Conservation (phyloP, 108 stramenopile genomes). For the Phaeodactylum tricornutum region DNA sequence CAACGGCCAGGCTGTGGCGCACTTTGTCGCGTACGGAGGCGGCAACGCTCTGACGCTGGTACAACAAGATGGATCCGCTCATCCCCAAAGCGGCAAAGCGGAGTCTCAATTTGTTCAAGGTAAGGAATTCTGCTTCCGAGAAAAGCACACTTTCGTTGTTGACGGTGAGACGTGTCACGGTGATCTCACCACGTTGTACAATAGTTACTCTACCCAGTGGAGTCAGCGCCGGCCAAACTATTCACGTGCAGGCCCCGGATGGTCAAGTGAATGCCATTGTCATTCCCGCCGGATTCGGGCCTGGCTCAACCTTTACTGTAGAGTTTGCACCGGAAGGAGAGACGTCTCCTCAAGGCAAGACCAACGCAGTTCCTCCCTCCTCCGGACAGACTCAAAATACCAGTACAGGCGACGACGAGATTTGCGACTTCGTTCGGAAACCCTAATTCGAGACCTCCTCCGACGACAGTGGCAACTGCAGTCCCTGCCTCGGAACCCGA, state of each 20-base stretch:
- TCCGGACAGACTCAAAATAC: conserved; percentile 2
- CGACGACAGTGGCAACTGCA: conserved; percentile 3
- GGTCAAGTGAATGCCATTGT: conserved; percentile 69
- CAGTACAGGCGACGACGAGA: conserved; percentile 6
- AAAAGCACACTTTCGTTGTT: background rate
- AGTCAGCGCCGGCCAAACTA: conserved; percentile 59
- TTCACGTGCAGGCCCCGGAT: conserved; percentile 73
- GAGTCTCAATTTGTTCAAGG: conserved; percentile 41
- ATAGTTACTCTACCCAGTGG: conserved; percentile 66
- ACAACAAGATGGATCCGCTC: conserved; percentile 35
- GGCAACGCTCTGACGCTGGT: conserved; percentile 75
- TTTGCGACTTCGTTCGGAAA: conserved; percentile 31
- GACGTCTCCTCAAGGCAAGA: background rate
- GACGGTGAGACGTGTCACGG: background rate
- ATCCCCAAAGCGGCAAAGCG: conserved; percentile 8
- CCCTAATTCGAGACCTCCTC: conserved; percentile 11
- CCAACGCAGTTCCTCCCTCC: background rate
- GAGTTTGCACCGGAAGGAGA: conserved; percentile 47
- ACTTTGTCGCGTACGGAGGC: conserved; percentile 75
- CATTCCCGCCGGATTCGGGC: conserved; percentile 66
- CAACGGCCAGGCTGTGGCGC: conserved; percentile 50
- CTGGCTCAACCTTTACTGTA: conserved; percentile 79
- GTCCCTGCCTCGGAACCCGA: conserved; percentile 3
- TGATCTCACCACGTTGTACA: background rate
- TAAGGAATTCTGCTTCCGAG: conserved; percentile 6